These are phyloP conservation scores for Plasmodium cynomolgi DNA, from an alignment of 169 alveolate genomes.

Conservation along the genomic window DNA sequence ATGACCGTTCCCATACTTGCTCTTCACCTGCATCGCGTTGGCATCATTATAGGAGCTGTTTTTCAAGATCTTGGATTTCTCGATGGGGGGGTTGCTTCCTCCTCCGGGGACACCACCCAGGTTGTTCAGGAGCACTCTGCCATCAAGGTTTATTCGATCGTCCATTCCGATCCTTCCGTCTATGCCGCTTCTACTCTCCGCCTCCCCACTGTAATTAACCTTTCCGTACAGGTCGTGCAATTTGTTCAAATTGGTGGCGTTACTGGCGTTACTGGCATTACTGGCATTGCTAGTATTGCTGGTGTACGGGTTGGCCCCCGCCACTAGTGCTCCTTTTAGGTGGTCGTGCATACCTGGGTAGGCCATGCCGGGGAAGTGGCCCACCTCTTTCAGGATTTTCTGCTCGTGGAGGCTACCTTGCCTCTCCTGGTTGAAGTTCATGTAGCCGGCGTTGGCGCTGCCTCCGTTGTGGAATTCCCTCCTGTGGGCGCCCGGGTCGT, in stretches of 20 bases:
- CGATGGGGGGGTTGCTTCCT: not conserved
- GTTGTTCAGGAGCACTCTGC: not conserved
- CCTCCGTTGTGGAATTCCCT: not conserved
- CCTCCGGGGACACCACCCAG: not conserved
- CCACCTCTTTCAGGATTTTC: not conserved
- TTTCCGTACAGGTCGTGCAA: slow-evolving; percentile 13
- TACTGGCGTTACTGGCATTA: not conserved
- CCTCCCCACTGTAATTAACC: not conserved
- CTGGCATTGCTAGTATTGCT: not conserved
- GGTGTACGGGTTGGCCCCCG: not conserved
- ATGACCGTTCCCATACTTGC: not conserved
- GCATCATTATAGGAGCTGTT: slow-evolving; percentile 20
- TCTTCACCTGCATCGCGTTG: not conserved
- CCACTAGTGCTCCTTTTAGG: not conserved
- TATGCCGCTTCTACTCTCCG: not conserved
- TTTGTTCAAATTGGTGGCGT: slow-evolving; percentile 5
- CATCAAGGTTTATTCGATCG: not conserved
- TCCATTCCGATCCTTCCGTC: not conserved
- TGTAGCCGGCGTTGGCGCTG: not conserved
- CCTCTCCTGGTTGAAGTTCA: slow-evolving; percentile 1
- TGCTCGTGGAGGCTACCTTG: not conserved
- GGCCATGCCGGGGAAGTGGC: not conserved
- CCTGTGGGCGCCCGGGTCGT: not conserved
- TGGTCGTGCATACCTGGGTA: not conserved
- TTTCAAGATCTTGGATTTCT: not conserved